Evolutionary conservation across 148 eudicot species (phyloP), one percentile per base, ranked within the genome.

Genomic region (Camellia lanceoleosa): DNA sequence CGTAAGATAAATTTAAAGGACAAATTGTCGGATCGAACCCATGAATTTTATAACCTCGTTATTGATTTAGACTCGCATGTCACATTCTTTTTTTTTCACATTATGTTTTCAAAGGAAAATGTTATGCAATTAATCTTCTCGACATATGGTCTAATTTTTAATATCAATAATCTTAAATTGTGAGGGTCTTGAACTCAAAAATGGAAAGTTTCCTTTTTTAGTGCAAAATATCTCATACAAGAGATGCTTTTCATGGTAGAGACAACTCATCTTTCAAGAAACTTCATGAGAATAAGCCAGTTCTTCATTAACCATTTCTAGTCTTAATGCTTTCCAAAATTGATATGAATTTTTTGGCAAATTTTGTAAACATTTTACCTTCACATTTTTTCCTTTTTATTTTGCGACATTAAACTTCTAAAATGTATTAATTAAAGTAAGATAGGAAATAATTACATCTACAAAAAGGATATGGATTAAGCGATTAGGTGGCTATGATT

Each of bases 1-100:
- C 58, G 12, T 86, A 89, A 76, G 88, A 90, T 64, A 84, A 86
- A 63, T 71, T 61, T 58, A 80, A 78, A 41, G 94, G 86, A 46
- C 87, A 87, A 83, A 87, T 96, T 75, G 99, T 94, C 71, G 99
- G 97, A 76, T 96, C 63, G 91, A 92, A 82, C 99, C 99, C 20
- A 78, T 93, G 74, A 96, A 91, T 84, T 96, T 92, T 72, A 86
- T 96, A 71, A 93, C 99, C 75, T 83, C 80, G 99, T 93, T 55
- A 78, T 55, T 65, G 44, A 68, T 62, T 4, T 52, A 20, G 51
- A 7, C 44, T 70, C 55, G 16, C 64, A 49, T 68, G 4, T 65
- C 56, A 63, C 42, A 38, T 71, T 47, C 20, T 69, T 2, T 71
- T 47, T 51, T 44, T n/a, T n/a, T n/a, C n/a, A 4, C 16, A 69